phyloP scores from a whole-genome alignment of 1,139 yeast genomes.

The Blastobotrys malaysiensis region DNA sequence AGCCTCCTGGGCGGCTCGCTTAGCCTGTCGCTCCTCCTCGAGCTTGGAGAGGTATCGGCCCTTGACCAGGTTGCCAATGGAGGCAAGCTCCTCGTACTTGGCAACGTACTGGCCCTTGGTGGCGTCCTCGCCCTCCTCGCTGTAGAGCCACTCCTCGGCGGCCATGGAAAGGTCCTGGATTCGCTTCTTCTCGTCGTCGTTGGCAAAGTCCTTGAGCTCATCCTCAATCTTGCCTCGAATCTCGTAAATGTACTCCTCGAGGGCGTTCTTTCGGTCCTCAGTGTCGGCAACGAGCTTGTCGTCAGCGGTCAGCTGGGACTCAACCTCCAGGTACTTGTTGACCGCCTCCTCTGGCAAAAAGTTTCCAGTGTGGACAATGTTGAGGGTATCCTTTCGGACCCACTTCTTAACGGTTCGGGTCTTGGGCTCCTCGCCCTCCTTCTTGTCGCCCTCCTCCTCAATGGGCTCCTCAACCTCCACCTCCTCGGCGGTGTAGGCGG shows the following conservation, averaged over 20 bases:
- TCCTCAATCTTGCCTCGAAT: conserved; percentile 97
- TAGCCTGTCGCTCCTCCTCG: conserved; percentile 91
- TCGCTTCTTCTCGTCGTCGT: conserved; percentile 81
- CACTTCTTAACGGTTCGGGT: conserved; percentile 88
- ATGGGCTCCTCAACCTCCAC: conserved; percentile 71
- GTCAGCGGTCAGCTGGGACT: conserved; percentile 75
- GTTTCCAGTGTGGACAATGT: conserved; percentile 53
- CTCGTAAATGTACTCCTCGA: conserved; percentile 97
- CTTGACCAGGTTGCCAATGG: conserved; percentile 89
- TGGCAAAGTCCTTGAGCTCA: conserved; percentile 81
- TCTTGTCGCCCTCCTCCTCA: conserved; percentile 45
- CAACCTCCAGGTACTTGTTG: conserved; percentile 67
- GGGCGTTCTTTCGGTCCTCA: conserved; percentile 96
- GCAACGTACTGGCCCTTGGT: conserved; percentile 97
- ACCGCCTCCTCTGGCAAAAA: conserved; percentile 58
- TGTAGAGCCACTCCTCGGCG: conserved; percentile 96
- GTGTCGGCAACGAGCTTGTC: conserved; percentile 98
- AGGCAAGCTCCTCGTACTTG: conserved; percentile 93
- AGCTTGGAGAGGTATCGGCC: conserved; percentile 93
- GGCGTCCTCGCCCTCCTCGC: conserved; percentile 90
- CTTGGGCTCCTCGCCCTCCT: conserved; percentile 68
- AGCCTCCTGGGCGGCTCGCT: conserved; percentile 83
- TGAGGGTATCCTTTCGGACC: conserved; percentile 83
- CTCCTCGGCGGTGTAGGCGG: conserved; percentile 94
- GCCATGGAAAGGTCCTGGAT: conserved; percentile 67